Percentiles rank a stretch among this genome's conserved stretches.
Evolutionary conservation across 1,139 yeast species (phyloP).

Genomic region (Debaryomycetaceae sp.): DNA sequence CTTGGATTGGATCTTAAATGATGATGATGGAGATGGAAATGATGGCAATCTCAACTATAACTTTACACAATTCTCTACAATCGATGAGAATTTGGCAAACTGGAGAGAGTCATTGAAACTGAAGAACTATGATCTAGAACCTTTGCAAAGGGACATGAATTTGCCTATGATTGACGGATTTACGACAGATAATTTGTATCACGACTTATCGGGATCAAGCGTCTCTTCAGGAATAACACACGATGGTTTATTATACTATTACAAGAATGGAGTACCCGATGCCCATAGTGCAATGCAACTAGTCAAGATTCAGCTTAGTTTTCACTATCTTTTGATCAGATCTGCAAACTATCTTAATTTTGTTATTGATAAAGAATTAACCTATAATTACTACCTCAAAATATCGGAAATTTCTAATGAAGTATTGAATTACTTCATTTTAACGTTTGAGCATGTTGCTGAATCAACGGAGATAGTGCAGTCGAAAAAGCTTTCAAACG

Average conservation of each 20-base stretch:
- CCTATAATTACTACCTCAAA: slow-evolving; percentile 32
- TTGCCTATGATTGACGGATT: slow-evolving; percentile 25
- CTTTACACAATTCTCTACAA: slow-evolving; percentile 41
- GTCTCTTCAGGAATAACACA: slow-evolving; percentile 21
- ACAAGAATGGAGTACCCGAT: slow-evolving; percentile 37
- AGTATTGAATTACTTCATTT: slow-evolving; percentile 35
- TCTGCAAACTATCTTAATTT: slow-evolving; percentile 46
- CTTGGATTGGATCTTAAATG: slow-evolving; percentile 46
- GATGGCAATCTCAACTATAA: slow-evolving; percentile 50
- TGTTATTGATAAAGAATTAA: slow-evolving; percentile 44
- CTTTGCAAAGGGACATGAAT: slow-evolving; percentile 35
- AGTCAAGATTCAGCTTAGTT: slow-evolving; percentile 42
- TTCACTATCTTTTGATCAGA: slow-evolving; percentile 42
- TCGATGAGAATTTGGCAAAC: slow-evolving; percentile 40
- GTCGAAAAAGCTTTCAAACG: slow-evolving; percentile 9
- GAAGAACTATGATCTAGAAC: slow-evolving; percentile 26
- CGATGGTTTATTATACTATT: slow-evolving; percentile 29
- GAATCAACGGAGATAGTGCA: slow-evolving; percentile 14
- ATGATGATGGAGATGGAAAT: slow-evolving; percentile 50
- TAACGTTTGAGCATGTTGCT: slow-evolving; percentile 36
- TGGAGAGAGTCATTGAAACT: slow-evolving; percentile 42
- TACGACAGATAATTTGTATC: slow-evolving; percentile 30
- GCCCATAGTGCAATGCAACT: slow-evolving; percentile 38
- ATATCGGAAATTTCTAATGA: slow-evolving; percentile 38
- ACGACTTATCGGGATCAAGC: slow-evolving; percentile 20